Evolutionary conservation across 2,329 filamentous ascomycete species (phyloP), one percentile per base, ranked within the genome.

Genomic region (Onygenales sp.): DNA sequence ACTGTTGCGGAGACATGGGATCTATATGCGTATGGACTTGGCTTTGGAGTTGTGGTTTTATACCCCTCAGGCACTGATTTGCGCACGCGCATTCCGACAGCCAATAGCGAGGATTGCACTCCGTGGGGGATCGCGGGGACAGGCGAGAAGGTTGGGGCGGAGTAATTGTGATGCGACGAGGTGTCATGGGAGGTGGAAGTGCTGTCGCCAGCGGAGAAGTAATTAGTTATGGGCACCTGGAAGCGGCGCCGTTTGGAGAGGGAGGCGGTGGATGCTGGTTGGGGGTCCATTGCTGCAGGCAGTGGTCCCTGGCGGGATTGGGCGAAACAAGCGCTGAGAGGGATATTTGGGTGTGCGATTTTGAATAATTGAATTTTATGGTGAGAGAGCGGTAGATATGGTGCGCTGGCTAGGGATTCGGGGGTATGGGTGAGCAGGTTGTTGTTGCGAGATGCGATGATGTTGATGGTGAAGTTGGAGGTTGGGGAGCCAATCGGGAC

Each of bases 1-100:
- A 13, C 6, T 34, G 21, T 4, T 42, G 46, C 11, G 21, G 6
- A 32, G 40, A 34, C 42, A 14, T 33, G 11, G 27, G 6, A 47
- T 39, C 37, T 31, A 37, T 37, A 49, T 21, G 7, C 9, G 9
- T 40, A 17, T 9, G 34, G 17, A 21, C 13, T 43, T 33, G n/a
- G 6, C 11, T 14, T 33, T 53, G 54, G 55, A 48, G 58, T 62
- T 62, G 59, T 51, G 33, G 88, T 95, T 74, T 95, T 94, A 78
- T 96, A 96, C 55, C 92, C 92, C 67, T 96, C 91, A 0, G 89
- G 86, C 6, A 97, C 87, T 9, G 87, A 87, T 74, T 97, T 97
- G 66, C 92, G 86, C 49, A 97, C 80, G 27, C 92, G 85, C 90
- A 96, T 96, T 63, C 92, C 92, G 58, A 97, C 92, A 62, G 80